Evolutionary conservation across 306 rosid species (phyloP), one percentile per base, ranked within the genome.

Genomic region (Dalbergia cochinchinensis): DNA sequence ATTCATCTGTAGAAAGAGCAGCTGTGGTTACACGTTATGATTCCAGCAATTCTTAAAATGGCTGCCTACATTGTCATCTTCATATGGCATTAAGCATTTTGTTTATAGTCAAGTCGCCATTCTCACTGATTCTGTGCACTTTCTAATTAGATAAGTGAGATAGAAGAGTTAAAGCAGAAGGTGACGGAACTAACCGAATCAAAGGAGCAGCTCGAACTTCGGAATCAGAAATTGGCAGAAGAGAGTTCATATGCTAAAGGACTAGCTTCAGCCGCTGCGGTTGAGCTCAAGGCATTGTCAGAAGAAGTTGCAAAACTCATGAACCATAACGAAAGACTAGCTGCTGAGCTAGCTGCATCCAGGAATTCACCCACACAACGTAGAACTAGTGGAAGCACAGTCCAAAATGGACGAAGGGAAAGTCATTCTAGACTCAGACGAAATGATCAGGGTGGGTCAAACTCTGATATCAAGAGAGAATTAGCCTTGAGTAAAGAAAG

Each of bases 261-360:
- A 77, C 84, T 96, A 65, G 99, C 99, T 65, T 96, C 99, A 42
- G 99, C 99, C 72, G 99, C 99, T n/a, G 99, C 98, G 5, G 98
- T 93, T 71, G 99, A 96, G 86, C 97, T 96, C 58, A 96, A 96
- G 87, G 98, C 98, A 74, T 81, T 96, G 61, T 89, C 99, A 19
- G 99, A 93, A 88, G 99, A 96, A 88, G 97, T 96, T 68, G 83
- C 99, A 68, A 96, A 96, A 84, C 96, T 91, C 69, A 93, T 93
- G 99, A 93, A 87, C 79, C 92, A 93, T 41, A 96, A 93, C 11
- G 99, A 93, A 77, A 93, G 86, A 79, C 87, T 91, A 34, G 81
- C 91, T 33, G 84, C 93, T 12, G 98, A 96, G 77, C 89, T 90
- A 61, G 89, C 94, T 3, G 83, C 93, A 51, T 86, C 94, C 41